Base-by-base conservation (phyloP, 176 grass and related monocot species). In the Puya raimondii region DNA sequence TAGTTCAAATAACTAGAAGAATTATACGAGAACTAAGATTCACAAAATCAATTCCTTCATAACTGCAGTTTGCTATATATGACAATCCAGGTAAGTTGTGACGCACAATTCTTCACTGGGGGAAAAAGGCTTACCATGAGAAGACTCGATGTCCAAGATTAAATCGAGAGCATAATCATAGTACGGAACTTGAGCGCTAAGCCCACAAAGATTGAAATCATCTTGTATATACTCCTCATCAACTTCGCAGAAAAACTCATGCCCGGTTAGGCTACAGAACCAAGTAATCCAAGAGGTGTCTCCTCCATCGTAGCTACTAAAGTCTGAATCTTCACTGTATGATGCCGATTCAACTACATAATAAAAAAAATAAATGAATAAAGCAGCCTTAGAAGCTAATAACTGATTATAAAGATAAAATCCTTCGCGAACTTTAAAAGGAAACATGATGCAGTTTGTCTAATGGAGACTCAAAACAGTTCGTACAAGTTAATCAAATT, bases 161-260 rank as follows among this genome's bases (percentile, higher is more conserved):
- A 96, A 78, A 86, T 96, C 92, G 65, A 96, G 92, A 12, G 92
- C 92, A 82, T 91, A 96, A 77, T 96, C 92, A 73, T 89, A 96
- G 63, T 96, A 91, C 68, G 88, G 92, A 59, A 91, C 88, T 78
- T 96, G 92, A 82, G 77, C 91, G 82, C 85, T 91, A 51, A 96
- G 84, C 64, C 92, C 92, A 82, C 92, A 91, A 47, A 96, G 86
- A 64, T 96, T 96, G 70, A 96, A 96, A 81, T 96, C 92, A 80
- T 96, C 92, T 69, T 96, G 92, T 75, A 96, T 96, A 53, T 96
- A 96, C 29, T 96, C 92, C 49, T 96, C 92, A 72, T 96, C 92
- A 2, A 96, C 87, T 84, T 96, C 92, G 33, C 92, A 96, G 78
- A 91, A 96, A 83, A 96, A 96, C 66, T 96, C 92, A 72, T 96